Percentiles rank a stretch among this genome's conserved stretches.
Evolutionary conservation across 257 asterid genomes (phyloP).

Genomic region (Schizonepeta tenuifolia): DNA sequence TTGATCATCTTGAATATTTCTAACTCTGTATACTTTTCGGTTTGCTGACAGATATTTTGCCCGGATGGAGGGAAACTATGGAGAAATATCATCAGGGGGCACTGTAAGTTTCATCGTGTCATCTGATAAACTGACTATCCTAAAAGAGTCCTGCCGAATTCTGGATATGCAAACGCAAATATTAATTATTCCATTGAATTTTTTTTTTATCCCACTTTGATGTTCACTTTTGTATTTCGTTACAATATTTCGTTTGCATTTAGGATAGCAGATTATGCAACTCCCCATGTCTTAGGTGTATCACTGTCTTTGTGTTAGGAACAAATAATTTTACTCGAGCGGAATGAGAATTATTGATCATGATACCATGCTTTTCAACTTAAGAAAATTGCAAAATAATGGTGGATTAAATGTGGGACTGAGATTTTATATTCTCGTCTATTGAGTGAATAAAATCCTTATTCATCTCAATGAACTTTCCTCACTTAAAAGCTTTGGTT

Average conservation of each 20-base stretch:
- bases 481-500: conserved; percentile 11
- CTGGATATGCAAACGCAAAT: not conserved
- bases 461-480: conserved; percentile 3
- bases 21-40: conserved; percentile 8
- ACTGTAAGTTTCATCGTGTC: conserved; percentile 59
- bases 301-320: conserved; percentile 2
- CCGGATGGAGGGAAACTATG: conserved; percentile 89
- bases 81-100: conserved; percentile 78
- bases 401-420: not conserved
- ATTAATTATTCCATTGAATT: not conserved
- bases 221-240: not conserved
- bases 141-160: not conserved
- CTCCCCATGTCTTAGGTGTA: not conserved
- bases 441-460: not conserved
- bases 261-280: conserved; percentile 1
- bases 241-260: not conserved
- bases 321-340: not conserved
- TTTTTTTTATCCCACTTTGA: conserved; percentile 5
- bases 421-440: not conserved
- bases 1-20: conserved; percentile 13
- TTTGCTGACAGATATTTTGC: conserved; percentile 57
- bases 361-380: not conserved
- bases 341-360: not conserved
- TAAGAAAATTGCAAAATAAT: not conserved
- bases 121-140: too few species aligned